These are phyloP conservation scores for Sarocladiaceae sp. DNA, from an alignment of 2,329 filamentous ascomycete genomes.

Conservation along the genomic window DNA sequence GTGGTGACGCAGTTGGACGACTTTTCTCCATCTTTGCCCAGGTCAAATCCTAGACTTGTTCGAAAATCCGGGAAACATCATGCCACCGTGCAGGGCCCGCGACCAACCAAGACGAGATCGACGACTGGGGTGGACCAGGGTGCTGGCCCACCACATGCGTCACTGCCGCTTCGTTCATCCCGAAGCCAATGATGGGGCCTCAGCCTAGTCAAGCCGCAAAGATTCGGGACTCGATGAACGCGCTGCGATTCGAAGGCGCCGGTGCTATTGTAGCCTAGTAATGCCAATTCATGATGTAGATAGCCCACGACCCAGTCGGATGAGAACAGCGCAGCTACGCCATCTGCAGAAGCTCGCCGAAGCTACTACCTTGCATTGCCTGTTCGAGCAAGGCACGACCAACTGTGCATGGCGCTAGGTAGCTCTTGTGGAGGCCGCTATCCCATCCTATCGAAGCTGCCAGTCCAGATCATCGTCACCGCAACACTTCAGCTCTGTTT, in stretches of 20 bases:
- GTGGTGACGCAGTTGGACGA: background rate
- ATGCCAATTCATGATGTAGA: background rate
- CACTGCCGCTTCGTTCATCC: constrained; percentile 4
- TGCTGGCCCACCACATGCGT: constrained; percentile 1
- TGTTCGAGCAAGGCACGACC: background rate
- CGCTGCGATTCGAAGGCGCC: too few species aligned
- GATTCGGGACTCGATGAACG: too few species aligned
- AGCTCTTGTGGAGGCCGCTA: constrained; percentile 3
- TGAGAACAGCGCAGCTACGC: background rate
- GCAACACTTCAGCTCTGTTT: background rate
- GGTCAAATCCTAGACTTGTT: background rate
- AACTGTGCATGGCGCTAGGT: constrained; percentile 4
- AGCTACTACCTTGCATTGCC: background rate
- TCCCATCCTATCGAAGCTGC: background rate
- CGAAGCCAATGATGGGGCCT: too few species aligned
- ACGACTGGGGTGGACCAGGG: background rate
- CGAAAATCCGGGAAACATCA: background rate
- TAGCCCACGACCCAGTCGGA: background rate
- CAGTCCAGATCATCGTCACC: background rate
- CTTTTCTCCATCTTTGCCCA: background rate
- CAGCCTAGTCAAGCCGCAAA: too few species aligned
- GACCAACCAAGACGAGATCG: background rate
- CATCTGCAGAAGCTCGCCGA: background rate
- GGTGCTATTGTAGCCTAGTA: background rate
- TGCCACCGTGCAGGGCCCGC: background rate